phyloP scores from a whole-genome alignment of 108 stramenopile species.

The Skeletonema grethae region DNA sequence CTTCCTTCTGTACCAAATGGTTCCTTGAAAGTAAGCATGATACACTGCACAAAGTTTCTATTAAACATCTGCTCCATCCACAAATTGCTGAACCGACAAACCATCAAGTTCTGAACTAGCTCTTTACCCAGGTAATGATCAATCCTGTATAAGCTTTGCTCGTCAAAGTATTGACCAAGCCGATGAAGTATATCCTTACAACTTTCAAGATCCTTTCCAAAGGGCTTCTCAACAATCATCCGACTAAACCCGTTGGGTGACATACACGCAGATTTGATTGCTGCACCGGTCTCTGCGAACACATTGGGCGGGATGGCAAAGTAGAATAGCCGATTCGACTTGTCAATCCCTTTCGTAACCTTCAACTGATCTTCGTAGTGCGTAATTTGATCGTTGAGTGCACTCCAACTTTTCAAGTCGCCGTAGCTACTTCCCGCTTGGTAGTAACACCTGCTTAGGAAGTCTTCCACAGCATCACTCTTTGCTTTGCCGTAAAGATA shows the following conservation, averaged over 20 bases:
- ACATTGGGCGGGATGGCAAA: slow-evolving; percentile 98
- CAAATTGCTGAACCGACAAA: slow-evolving; percentile 91
- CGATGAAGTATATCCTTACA: slow-evolving; percentile 61
- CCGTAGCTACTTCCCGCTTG: slow-evolving; percentile 81
- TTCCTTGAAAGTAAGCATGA: slow-evolving; percentile 89
- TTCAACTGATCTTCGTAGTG: slow-evolving; percentile 19
- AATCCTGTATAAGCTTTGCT: slow-evolving; percentile 93
- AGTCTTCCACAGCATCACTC: slow-evolving; percentile 61
- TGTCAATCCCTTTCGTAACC: slow-evolving; percentile 14
- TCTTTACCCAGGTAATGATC: slow-evolving; percentile 99
- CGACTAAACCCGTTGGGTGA: slow-evolving; percentile 85
- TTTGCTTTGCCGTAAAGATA: slow-evolving; percentile 57
- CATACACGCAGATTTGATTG: slow-evolving; percentile 78
- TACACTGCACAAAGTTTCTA: slow-evolving; percentile 62
- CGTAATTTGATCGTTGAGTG: slow-evolving; percentile 51
- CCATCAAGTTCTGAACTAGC: slow-evolving; percentile 95
- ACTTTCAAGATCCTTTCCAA: slow-evolving; percentile 91
- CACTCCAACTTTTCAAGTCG: slow-evolving; percentile 71
- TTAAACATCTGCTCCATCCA: slow-evolving; percentile 94
- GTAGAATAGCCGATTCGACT: slow-evolving; percentile 88
- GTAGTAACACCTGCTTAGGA: slow-evolving; percentile 79
- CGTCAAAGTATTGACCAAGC: slow-evolving; percentile 71
- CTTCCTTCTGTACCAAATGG: slow-evolving; percentile 89
- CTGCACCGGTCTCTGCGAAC: slow-evolving; percentile 84
- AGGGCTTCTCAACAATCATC: slow-evolving; percentile 98